Base-by-base conservation (phyloP, 2,329 filamentous ascomycete species). In the Fusarium coicis region DNA sequence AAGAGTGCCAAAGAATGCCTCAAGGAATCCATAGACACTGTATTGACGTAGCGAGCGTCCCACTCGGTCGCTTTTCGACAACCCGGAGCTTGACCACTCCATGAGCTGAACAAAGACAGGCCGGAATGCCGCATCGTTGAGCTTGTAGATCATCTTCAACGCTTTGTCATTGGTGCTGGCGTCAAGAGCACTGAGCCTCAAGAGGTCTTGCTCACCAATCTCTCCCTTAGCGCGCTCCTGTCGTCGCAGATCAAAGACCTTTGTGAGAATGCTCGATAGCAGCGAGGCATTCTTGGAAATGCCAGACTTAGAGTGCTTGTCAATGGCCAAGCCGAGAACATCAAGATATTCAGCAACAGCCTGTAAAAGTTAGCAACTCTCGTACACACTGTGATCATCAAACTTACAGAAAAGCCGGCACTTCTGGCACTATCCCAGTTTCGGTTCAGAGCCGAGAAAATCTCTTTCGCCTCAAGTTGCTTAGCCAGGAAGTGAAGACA, bases 101-200 rank as follows among this genome's bases (percentile, higher is more conserved):
- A 97, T 87, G n/a, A 98, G 85, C 73, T 92, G 90, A 21, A 91
- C 88, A 84, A 98, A 99, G 71, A 99, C 91, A 2, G 96, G 97
- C 18, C 95, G 89, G 90, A 99, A 99, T 1, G 93, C 91, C 2
- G 93, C 92, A 80, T 99, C 96, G 83, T 98, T 98, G 70, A 99
- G 89, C 86, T 98, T 98, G 85, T 97, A 94, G 60, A 97, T 93
- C 91, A 98, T 96, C 82, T 94, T 93, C 66, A 99, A 89, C 0
- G 92, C 90, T 18, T 93, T 90, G 15, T 92, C 89, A 79, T 94
- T 92, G 74, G 93, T 79, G 16, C 86, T 85, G 4, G 85, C 83
- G 79, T 97, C 94, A 18, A 94, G 85, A 46, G 87, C 85, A 26
- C 85, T 82, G 10, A 93, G 81, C 49, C 88, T 84, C 19, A 87